Conservation (phyloP, 2,329 filamentous ascomycete species). For the Fusarium secorum region DNA sequence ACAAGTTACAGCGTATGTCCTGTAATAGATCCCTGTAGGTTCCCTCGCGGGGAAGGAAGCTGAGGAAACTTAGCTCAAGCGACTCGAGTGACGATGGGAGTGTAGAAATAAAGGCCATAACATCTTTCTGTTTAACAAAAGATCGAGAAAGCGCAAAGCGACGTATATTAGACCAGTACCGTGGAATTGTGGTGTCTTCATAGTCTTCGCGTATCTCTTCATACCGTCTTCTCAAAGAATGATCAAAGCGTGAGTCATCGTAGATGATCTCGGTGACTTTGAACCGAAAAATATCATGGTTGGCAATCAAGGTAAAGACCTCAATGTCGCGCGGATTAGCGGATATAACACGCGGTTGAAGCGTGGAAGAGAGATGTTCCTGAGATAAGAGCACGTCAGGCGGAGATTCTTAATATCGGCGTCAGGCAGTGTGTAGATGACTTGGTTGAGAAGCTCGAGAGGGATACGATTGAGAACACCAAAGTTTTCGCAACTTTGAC, state of each 20-base stretch:
- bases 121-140: slow-evolving; percentile 40
- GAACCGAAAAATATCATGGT: slow-evolving; percentile 14
- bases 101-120: slow-evolving; percentile 40
- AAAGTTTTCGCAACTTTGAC: fast-evolving
- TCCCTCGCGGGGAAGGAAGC: slow-evolving; percentile 28
- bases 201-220: fast-evolving
- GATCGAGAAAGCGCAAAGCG: slow-evolving; percentile 47
- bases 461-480: neutral
- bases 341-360: slow-evolving; percentile 23
- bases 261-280: slow-evolving; percentile 26
- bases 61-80: slow-evolving; percentile 47
- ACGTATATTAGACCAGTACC: slow-evolving; percentile 19
- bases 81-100: slow-evolving; percentile 43
- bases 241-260: slow-evolving; percentile 25
- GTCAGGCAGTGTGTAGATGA: neutral
- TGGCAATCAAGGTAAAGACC: slow-evolving; percentile 25
- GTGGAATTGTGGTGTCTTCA: neutral
- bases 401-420: slow-evolving; percentile 15
- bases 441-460: neutral
- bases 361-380: neutral
- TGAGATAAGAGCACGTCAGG: neutral
- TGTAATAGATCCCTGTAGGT: slow-evolving; percentile 2
- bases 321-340: slow-evolving; percentile 23
- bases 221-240: fast-evolving
- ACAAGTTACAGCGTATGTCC: neutral